Conservation (phyloP, 352 stramenopile species). For the Pythium vanterpoolii region DNA sequence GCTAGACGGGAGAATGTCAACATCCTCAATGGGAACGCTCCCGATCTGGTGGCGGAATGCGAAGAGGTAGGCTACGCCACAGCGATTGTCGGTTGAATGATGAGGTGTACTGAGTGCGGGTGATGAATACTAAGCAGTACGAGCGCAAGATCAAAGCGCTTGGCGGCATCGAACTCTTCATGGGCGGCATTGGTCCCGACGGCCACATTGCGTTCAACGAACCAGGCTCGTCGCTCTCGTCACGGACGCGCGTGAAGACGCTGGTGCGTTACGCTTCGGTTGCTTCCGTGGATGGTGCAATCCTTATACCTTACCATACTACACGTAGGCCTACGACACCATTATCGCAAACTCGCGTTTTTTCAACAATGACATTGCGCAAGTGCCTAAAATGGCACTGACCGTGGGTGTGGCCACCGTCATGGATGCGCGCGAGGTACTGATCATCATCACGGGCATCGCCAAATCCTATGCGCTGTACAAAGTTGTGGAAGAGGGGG, state of each 20-base stretch:
- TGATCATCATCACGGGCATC: constrained; percentile 87
- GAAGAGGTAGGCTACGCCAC: constrained; percentile 29
- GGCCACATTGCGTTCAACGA: constrained; percentile 94
- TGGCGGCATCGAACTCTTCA: constrained; percentile 90
- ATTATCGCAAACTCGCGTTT: constrained; percentile 89
- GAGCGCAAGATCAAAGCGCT: constrained; percentile 76
- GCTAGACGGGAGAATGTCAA: constrained; percentile 78
- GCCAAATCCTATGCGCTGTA: constrained; percentile 85
- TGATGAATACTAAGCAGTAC: constrained; percentile 34
- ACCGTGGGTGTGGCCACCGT: constrained; percentile 87
- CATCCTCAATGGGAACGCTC: constrained; percentile 83
- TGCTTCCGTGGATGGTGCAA: no score
- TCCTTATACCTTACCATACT: not conserved
- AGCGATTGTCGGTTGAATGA: not conserved
- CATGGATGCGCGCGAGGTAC: constrained; percentile 83
- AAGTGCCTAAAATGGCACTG: constrained; percentile 89
- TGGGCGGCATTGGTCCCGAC: constrained; percentile 91
- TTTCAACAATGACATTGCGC: constrained; percentile 73
- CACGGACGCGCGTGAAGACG: constrained; percentile 85
- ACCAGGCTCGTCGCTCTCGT: constrained; percentile 77
- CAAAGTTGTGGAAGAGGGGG: constrained; percentile 88
- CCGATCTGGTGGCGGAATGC: constrained; percentile 75
- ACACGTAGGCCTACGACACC: constrained; percentile 79
- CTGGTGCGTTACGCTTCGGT: constrained; percentile 29
- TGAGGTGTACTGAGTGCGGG: not conserved